phyloP scores from a whole-genome alignment of 2,329 filamentous ascomycete species.

The Amauroascus niger region DNA sequence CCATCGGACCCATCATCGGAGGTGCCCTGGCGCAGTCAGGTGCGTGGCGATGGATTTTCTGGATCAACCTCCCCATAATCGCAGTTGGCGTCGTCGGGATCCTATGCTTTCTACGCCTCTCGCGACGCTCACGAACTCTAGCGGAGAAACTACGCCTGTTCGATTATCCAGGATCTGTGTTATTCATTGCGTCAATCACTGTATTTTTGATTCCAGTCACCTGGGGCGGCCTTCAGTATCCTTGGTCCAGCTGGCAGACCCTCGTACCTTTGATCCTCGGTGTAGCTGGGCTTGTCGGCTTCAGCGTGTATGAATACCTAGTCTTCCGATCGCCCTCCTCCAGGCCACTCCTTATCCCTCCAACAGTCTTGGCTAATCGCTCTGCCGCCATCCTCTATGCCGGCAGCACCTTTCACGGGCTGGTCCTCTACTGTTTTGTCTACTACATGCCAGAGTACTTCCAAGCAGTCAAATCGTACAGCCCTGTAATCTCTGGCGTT shows the following conservation, averaged over 20 bases:
- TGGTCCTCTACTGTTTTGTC: conserved; percentile 47
- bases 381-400: too few species aligned
- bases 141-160: conserved; percentile 43
- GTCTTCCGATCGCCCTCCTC: too few species aligned
- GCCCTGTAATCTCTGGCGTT: not conserved
- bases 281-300: conserved; percentile 33
- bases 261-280: conserved; percentile 53
- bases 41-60: conserved; percentile 54
- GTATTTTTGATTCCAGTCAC: conserved; percentile 53
- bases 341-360: too few species aligned
- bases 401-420: conserved; percentile 40
- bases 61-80: conserved; percentile 52
- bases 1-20: conserved; percentile 17
- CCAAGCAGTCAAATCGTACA: conserved; percentile 39
- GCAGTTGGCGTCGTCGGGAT: conserved; percentile 36
- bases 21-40: conserved; percentile 16
- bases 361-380: too few species aligned
- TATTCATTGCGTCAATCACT: conserved; percentile 53
- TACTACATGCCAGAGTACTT: conserved; percentile 45
- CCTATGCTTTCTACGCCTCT: conserved; percentile 43
- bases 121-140: conserved; percentile 34
- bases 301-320: too few species aligned
- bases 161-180: conserved; percentile 52
- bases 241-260: conserved; percentile 53
- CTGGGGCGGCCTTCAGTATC: conserved; percentile 56